A percentile compares a stretch with the other conserved stretches of the same genome.
Evolutionary conservation across 2,329 filamentous ascomycete genomes (phyloP).

Genomic region (Monosporascus sp.): DNA sequence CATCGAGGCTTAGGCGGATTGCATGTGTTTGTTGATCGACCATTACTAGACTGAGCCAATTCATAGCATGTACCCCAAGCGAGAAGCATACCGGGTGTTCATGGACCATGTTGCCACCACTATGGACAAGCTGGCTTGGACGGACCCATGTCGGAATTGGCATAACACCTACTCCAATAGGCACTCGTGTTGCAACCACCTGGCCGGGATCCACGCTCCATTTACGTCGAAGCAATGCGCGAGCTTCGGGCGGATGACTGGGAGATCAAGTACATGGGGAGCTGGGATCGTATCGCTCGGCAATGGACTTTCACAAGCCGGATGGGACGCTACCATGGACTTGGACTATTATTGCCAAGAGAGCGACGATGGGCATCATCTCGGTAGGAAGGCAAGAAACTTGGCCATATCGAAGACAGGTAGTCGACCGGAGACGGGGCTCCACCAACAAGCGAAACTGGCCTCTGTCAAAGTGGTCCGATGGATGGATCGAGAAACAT

Average conservation of each 20-base stretch:
- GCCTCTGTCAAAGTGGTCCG: too few species aligned
- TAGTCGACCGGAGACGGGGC: too few species aligned
- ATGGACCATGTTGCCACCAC: slow-evolving; percentile 39
- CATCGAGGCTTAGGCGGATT: slow-evolving; percentile 43
- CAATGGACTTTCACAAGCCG: slow-evolving; percentile 38
- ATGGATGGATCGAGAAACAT: too few species aligned
- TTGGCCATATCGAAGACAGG: too few species aligned
- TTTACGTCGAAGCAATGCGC: slow-evolving; percentile 41
- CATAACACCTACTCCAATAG: slow-evolving; percentile 39
- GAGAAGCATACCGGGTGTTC: slow-evolving; percentile 44
- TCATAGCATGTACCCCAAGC: slow-evolving; percentile 37
- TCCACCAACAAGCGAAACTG: too few species aligned
- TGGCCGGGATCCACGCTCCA: slow-evolving; percentile 42
- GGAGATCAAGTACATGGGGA: slow-evolving; percentile 33
- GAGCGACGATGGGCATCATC: too few species aligned
- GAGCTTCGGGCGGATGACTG: slow-evolving; percentile 42
- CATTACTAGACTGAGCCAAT: slow-evolving; percentile 44
- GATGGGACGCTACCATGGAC: slow-evolving; percentile 33
- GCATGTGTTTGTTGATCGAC: slow-evolving; percentile 44
- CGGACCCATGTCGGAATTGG: slow-evolving; percentile 40
- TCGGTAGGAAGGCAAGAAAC: too few species aligned
- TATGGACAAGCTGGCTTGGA: slow-evolving; percentile 41
- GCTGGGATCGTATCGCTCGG: slow-evolving; percentile 35
- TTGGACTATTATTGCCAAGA: slow-evolving; percentile 15
- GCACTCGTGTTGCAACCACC: slow-evolving; percentile 39